Percentiles rank a stretch among this genome's conserved stretches.
Evolutionary conservation across 306 rosid genomes (phyloP).

Genomic region (Inga laurina): DNA sequence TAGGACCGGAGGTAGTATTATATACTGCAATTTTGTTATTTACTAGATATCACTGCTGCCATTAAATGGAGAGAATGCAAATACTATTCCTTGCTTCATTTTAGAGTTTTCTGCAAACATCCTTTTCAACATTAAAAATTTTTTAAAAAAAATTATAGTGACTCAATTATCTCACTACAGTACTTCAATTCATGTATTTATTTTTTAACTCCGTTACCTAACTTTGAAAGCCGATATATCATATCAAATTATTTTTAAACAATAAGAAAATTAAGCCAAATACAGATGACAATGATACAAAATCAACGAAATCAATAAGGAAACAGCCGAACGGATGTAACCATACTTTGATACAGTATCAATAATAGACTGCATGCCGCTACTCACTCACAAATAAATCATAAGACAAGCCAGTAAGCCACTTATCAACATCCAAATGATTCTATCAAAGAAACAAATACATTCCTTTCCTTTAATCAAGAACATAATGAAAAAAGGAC

Average conservation of each 20-base stretch:
- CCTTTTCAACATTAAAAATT: background rate
- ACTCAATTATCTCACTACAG: background rate
- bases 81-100: background rate
- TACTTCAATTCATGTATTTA: background rate
- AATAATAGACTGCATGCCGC: background rate
- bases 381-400: conserved; percentile 11
- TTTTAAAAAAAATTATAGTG: no score
- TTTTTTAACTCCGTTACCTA: background rate
- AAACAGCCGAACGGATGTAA: no score
- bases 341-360: background rate
- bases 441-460: background rate
- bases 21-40: no score
- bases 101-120: background rate
- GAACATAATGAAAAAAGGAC: background rate
- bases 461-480: background rate
- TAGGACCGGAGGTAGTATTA: no score
- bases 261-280: background rate
- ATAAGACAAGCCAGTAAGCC: background rate
- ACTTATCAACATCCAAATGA: background rate
- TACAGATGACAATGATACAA: background rate
- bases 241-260: background rate
- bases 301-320: background rate
- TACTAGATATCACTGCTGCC: background rate
- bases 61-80: background rate
- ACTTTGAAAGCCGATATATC: background rate